phyloP scores from a whole-genome alignment of 2,329 filamentous ascomycete species.

The Paraphoma chrysanthemicola region DNA sequence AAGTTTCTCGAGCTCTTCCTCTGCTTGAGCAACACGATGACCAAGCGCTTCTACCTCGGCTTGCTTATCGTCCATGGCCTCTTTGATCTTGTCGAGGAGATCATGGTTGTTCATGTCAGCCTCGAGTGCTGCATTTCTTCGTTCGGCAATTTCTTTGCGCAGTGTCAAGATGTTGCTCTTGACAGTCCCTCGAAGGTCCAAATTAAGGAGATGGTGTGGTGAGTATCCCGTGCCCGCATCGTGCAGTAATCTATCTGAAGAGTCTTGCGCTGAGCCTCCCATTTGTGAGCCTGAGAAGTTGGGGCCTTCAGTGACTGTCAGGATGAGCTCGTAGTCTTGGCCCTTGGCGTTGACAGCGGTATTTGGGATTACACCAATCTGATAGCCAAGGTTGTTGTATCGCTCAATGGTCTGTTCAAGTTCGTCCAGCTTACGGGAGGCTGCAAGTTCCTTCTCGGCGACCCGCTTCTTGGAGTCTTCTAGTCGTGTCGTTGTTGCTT shows the following conservation, averaged over 20 bases:
- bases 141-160: conserved; percentile 90
- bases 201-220: conserved; percentile 83
- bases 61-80: conserved; percentile 94
- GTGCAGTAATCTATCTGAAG: conserved; percentile 77
- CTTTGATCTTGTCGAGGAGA: conserved; percentile 90
- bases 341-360: conserved; percentile 87
- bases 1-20: conserved; percentile 93
- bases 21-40: conserved; percentile 84
- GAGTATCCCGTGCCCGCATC: conserved; percentile 88
- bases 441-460: conserved; percentile 86
- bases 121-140: conserved; percentile 81
- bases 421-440: conserved; percentile 84
- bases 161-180: conserved; percentile 80
- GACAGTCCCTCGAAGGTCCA: conserved; percentile 83
- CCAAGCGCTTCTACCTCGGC: conserved; percentile 91
- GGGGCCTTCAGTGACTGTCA: conserved; percentile 79
- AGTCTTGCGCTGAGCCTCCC: conserved; percentile 51
- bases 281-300: conserved; percentile 70
- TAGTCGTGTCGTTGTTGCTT: conserved; percentile 74
- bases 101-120: conserved; percentile 95
- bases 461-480: conserved; percentile 87
- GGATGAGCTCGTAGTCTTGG: conserved; percentile 80
- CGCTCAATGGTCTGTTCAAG: conserved; percentile 88
- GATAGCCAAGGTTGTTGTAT: conserved; percentile 94
- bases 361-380: conserved; percentile 86